phyloP scores from a whole-genome alignment of 352 stramenopile species.

The Globisporangium orthogonon region DNA sequence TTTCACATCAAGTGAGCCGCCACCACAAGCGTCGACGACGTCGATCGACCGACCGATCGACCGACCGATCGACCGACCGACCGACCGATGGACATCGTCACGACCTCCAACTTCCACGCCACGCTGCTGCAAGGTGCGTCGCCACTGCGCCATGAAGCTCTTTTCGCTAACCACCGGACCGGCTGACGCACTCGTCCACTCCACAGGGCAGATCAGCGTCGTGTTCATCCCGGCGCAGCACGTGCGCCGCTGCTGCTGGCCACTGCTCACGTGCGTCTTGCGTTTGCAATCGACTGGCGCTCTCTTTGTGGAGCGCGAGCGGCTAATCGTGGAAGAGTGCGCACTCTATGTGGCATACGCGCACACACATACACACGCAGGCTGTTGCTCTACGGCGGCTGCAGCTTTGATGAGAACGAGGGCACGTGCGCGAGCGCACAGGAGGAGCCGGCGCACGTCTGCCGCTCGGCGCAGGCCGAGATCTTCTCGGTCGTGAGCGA shows the following conservation, averaged over 20 bases:
- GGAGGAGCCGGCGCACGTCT: conserved; percentile 43
- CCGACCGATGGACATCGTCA: conserved; percentile 72
- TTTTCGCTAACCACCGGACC: not conserved
- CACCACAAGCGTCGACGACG: not conserved
- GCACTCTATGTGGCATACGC: not conserved
- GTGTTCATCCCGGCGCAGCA: conserved; percentile 71
- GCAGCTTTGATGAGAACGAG: conserved; percentile 73
- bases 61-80: conserved; percentile 8
- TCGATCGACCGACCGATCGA: too few relatives aligned
- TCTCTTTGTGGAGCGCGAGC: not conserved
- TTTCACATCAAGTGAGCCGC: not conserved
- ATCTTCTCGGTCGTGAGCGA: conserved; percentile 84
- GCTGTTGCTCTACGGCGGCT: conserved; percentile 75
- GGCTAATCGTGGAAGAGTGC: not conserved
- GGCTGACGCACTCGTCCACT: not conserved
- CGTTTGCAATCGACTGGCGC: not conserved
- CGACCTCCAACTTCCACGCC: conserved; percentile 87
- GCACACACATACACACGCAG: conserved; percentile 16
- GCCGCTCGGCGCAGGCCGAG: conserved; percentile 70
- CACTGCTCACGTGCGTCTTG: conserved; percentile 66
- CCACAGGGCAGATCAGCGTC: conserved; percentile 62
- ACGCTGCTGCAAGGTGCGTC: conserved; percentile 70
- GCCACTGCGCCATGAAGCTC: too few relatives aligned
- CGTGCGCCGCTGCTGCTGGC: conserved; percentile 69
- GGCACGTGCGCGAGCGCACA: conserved; percentile 26